Base-by-base conservation (phyloP, 1,284 basidiomycete species). In the Ceratobasidium sp. region DNA sequence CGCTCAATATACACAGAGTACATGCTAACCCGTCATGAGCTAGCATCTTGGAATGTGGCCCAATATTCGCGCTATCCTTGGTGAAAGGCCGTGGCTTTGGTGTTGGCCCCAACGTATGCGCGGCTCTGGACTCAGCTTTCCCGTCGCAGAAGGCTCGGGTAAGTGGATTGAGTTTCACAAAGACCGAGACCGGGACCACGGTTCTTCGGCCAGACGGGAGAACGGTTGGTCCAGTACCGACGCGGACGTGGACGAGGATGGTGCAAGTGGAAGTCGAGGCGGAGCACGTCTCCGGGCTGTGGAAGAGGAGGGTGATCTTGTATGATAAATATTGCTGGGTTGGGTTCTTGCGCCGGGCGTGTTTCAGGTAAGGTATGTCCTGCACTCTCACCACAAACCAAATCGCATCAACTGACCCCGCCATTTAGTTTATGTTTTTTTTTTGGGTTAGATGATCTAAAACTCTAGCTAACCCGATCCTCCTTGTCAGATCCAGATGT, bases 1-100 rank as follows among this genome's bases (percentile, higher is more conserved):
- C 21, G 30, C 36, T 36, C 64, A 30, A n/a, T 36, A 32, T 52
- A 30, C 50, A 45, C 3, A 5, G 10, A 32, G 21, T 23, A 61
- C 48, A 58, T 46, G n/a, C 67, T 26, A 45, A 61, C 30, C 28
- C 43, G 10, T 61, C 67, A 58, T 23, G 71, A 12, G 71, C 65
- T 74, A 36, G 74, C 70, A 46, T 23, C 45, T 53, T 65, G 4
- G 3, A 10, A 36, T 60, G 14, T 50, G 59, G 36, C 14, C 23
- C 39, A 99, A 99, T 77, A 81, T 96, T 23, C 83, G 87, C 73
- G 86, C 92, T 8, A 85, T 97, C 4, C 84, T 98, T 0, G 97
- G 97, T 0, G 79, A 78, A 18, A 92, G 88, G 64, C 87, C 89
- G 0, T 80, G 91, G 28, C 73, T 90, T 3, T 98, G 96, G 96